Conservation (phyloP, 2,329 filamentous ascomycete species). For the Colletotrichum sidae region DNA sequence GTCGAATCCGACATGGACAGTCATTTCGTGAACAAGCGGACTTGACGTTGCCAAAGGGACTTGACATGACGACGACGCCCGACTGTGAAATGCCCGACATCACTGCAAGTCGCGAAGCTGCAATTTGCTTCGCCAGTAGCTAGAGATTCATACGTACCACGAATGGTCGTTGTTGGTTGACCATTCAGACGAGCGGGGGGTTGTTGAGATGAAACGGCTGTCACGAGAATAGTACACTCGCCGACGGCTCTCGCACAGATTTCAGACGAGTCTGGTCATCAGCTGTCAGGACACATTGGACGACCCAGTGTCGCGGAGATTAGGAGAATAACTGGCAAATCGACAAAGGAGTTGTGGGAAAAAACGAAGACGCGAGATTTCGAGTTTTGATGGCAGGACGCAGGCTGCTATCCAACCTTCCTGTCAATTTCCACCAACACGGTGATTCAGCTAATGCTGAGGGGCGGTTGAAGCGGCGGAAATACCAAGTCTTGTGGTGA, state of each 20-base stretch:
- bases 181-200: neutral
- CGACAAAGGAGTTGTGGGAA: neutral
- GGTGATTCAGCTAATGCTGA: neutral
- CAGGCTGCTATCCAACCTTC: slow-evolving; percentile 1
- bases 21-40: too few relatives aligned
- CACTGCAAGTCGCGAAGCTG: neutral
- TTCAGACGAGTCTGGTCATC: slow-evolving; percentile 27
- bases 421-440: slow-evolving; percentile 1
- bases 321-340: slow-evolving; percentile 10
- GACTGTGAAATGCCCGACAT: too few relatives aligned
- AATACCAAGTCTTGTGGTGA: slow-evolving; percentile 11
- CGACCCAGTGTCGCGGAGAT: slow-evolving; percentile 11
- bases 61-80: too few relatives aligned
- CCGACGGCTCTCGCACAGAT: slow-evolving; percentile 17
- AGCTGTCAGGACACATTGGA: slow-evolving; percentile 30
- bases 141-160: slow-evolving; percentile 7
- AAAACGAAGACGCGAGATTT: slow-evolving; percentile 6
- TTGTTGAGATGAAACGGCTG: slow-evolving; percentile 27
- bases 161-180: neutral
- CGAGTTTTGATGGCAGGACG: slow-evolving; percentile 25
- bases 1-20: neutral
- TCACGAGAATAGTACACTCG: slow-evolving; percentile 7
- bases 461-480: slow-evolving; percentile 18
- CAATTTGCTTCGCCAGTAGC: neutral
- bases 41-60: too few relatives aligned